Percentiles rank a stretch among this genome's conserved stretches.
These are phyloP conservation scores for Thuja plicata DNA, from an alignment of 83 land plant species.

Conservation along the genomic window DNA sequence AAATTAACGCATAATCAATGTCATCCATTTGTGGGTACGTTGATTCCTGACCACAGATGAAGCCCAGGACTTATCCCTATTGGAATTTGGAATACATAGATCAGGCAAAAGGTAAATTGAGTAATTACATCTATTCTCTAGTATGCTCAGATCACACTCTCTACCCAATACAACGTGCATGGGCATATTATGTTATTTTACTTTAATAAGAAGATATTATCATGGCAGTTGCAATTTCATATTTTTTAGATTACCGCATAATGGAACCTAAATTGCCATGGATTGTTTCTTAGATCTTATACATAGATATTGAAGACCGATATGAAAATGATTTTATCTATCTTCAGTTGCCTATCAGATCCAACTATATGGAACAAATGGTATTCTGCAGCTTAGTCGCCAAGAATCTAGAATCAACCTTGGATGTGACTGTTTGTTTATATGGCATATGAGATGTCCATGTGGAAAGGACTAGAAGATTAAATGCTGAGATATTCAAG, in stretches of 20 bases:
- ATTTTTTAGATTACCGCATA: background rate
- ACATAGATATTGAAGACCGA: background rate
- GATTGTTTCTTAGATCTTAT: background rate
- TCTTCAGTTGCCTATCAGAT: background rate
- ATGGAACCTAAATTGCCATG: background rate
- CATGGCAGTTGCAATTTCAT: background rate
- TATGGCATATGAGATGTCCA: background rate
- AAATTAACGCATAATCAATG: background rate
- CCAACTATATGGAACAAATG: background rate
- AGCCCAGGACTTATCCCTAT: background rate
- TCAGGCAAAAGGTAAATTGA: background rate
- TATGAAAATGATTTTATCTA: background rate
- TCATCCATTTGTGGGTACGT: background rate
- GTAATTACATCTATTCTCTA: background rate
- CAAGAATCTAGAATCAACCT: background rate
- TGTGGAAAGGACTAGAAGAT: background rate
- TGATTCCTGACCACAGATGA: background rate
- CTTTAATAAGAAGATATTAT: background rate
- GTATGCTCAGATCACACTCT: background rate
- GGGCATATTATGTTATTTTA: background rate
- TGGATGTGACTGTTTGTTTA: background rate
- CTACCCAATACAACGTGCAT: background rate
- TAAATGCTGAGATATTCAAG: background rate
- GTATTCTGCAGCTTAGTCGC: background rate
- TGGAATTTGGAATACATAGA: background rate